Evolutionary conservation across 2,329 filamentous ascomycete genomes (phyloP).

Genomic region (Hirsutella minnesotensis): DNA sequence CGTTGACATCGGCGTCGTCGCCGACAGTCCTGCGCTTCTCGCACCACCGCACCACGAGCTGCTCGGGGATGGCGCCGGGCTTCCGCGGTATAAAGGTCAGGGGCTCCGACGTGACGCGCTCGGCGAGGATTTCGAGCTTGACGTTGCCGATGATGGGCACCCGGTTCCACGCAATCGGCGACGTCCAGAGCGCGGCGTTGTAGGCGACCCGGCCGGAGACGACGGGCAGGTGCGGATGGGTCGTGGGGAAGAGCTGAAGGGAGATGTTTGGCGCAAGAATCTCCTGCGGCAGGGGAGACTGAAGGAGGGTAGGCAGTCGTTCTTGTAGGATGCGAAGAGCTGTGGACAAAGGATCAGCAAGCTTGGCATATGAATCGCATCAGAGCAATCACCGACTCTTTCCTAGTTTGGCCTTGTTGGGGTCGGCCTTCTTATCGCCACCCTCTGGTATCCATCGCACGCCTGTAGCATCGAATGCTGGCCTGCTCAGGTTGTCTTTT

Average conservation of each 20-base stretch:
- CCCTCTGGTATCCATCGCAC: conserved; percentile 14
- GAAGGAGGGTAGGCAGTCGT: conserved; percentile 53
- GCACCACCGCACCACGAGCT: conserved; percentile 85
- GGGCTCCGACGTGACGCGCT: conserved; percentile 65
- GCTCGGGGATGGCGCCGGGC: conserved; percentile 54
- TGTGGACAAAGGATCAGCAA: conserved; percentile 16
- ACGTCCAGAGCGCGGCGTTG: conserved; percentile 88
- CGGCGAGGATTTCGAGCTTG: conserved; percentile 73
- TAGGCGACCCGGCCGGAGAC: conserved; percentile 87
- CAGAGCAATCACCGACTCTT: conserved; percentile 34
- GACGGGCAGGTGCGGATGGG: conserved; percentile 80
- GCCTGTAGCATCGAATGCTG: conserved; percentile 21
- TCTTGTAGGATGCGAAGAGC: conserved; percentile 54
- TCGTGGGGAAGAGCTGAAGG: conserved; percentile 60
- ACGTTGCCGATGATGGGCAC: conserved; percentile 87
- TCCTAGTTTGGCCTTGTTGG: conserved; percentile 51
- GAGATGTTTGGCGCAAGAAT: conserved; percentile 66
- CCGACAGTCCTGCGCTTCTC: conserved; percentile 21
- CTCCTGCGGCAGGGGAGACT: conserved; percentile 58
- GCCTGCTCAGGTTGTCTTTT: conserved; percentile 3
- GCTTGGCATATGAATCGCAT: no score
- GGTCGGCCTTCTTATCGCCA: conserved; percentile 29
- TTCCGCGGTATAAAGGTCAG: conserved; percentile 33
- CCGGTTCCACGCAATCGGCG: conserved; percentile 89
- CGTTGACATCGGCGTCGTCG: conserved; percentile 13